phyloP scores from a whole-genome alignment of 2,329 filamentous ascomycete species.

The Parascedosporium putredinis region DNA sequence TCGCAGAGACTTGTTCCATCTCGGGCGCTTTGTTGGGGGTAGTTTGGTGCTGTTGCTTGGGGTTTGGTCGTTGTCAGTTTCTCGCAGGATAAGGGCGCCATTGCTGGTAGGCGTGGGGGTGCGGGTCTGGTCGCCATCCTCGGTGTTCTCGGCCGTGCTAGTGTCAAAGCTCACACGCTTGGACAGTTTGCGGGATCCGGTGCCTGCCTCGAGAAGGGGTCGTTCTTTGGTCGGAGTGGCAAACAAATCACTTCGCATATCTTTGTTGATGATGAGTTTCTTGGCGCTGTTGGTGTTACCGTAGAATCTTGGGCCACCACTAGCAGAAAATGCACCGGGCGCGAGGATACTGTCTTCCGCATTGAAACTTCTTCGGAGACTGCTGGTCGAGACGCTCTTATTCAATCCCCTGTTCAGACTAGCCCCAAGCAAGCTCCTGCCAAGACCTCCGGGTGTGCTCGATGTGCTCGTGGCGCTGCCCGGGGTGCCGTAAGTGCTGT shows the following conservation, averaged over 20 bases:
- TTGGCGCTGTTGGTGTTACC: slow-evolving; percentile 62
- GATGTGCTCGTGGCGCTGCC: slow-evolving; percentile 54
- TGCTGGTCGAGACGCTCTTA: slow-evolving; percentile 85
- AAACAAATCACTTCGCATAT: slow-evolving; percentile 65
- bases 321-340: slow-evolving; percentile 73
- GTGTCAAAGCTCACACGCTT: slow-evolving; percentile 93
- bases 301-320: slow-evolving; percentile 51
- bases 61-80: slow-evolving; percentile 16
- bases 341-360: slow-evolving; percentile 77
- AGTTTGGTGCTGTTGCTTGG: slow-evolving; percentile 14
- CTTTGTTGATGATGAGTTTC: slow-evolving; percentile 85
- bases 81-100: slow-evolving; percentile 17
- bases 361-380: slow-evolving; percentile 70
- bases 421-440: slow-evolving; percentile 54
- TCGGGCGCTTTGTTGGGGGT: slow-evolving; percentile 37
- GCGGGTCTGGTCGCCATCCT: slow-evolving; percentile 26
- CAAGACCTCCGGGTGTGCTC: slow-evolving; percentile 58
- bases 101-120: slow-evolving; percentile 31
- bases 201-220: slow-evolving; percentile 24
- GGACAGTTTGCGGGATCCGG: slow-evolving; percentile 45
- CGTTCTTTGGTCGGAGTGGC: slow-evolving; percentile 48
- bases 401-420: slow-evolving; percentile 61
- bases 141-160: slow-evolving; percentile 39
- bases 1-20: slow-evolving; percentile 62
- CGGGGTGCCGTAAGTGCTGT: slow-evolving; percentile 83